Evolutionary conservation across 2,329 filamentous ascomycete genomes (phyloP).

Genomic region (Penicillium psychrosexuale): DNA sequence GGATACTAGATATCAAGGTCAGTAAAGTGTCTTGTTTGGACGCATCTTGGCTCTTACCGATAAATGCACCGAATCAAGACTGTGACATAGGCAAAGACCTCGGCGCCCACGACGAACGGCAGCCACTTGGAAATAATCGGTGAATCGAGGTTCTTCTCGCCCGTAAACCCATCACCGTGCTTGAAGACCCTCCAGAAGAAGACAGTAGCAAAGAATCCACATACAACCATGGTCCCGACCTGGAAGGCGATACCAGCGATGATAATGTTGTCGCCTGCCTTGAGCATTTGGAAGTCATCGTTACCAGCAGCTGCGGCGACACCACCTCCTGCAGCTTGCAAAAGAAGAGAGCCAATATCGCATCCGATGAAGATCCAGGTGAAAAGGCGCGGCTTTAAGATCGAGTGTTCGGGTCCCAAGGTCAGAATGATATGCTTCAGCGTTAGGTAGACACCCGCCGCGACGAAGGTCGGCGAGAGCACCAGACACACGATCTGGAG

Average conservation of each 20-base stretch:
- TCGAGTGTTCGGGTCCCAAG: constrained; percentile 51
- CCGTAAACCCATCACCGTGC: constrained; percentile 24
- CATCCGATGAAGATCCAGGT: constrained; percentile 60
- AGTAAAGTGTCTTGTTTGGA: not conserved
- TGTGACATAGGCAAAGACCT: constrained; percentile 38
- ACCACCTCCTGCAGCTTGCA: constrained; percentile 58
- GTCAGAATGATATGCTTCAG: constrained; percentile 57
- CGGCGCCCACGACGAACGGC: constrained; percentile 27
- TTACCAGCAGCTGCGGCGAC: constrained; percentile 53
- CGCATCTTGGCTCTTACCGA: constrained; percentile 28
- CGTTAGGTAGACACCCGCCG: constrained; percentile 55
- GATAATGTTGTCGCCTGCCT: constrained; percentile 55
- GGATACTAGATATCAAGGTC: constrained; percentile 35
- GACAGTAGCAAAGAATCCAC: constrained; percentile 38
- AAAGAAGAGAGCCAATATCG: constrained; percentile 56
- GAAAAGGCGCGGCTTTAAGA: constrained; percentile 50
- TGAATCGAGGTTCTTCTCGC: constrained; percentile 28
- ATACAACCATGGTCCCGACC: constrained; percentile 49
- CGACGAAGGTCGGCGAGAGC: constrained; percentile 56
- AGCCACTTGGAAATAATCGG: constrained; percentile 21
- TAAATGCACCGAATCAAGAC: constrained; percentile 46
- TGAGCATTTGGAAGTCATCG: constrained; percentile 34
- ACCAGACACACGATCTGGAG: constrained; percentile 56
- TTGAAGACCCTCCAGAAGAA: constrained; percentile 44
- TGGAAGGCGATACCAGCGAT: constrained; percentile 58